These are phyloP conservation scores for Aspergillus hiratsukae DNA, from an alignment of 2,329 filamentous ascomycete genomes.

Conservation along the genomic window DNA sequence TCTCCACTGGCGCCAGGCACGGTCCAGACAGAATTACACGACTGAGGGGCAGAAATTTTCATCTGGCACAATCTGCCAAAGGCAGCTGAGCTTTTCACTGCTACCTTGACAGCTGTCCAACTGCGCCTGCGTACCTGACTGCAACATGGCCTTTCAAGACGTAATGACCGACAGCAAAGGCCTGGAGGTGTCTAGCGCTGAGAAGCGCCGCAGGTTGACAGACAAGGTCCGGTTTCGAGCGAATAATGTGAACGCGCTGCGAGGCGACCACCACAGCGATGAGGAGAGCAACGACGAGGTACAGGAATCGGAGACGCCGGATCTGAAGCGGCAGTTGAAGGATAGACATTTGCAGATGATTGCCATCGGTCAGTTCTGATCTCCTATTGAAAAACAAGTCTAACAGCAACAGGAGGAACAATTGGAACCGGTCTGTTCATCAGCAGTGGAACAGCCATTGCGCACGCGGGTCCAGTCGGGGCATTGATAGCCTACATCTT, in stretches of 20 bases:
- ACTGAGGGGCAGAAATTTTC: background rate
- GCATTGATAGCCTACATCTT: slow-evolving; percentile 64
- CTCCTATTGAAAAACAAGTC: background rate
- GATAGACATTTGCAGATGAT: slow-evolving; percentile 22
- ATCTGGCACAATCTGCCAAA: too few relatives aligned
- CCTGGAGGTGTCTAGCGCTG: background rate
- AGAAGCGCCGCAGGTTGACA: background rate
- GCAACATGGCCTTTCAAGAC: background rate
- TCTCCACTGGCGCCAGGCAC: background rate
- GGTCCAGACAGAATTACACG: background rate
- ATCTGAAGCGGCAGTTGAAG: slow-evolving; percentile 20
- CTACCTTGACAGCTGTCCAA: background rate
- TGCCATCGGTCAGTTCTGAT: slow-evolving; percentile 13
- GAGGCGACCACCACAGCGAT: background rate
- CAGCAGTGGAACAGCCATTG: slow-evolving; percentile 59
- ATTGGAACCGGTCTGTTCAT: slow-evolving; percentile 70
- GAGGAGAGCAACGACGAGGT: background rate
- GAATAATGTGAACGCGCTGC: background rate
- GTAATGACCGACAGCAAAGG: background rate
- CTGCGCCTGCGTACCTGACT: background rate
- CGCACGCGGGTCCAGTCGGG: slow-evolving; percentile 60
- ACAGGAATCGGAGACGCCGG: background rate
- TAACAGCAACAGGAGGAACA: slow-evolving; percentile 47
- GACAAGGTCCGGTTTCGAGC: background rate
- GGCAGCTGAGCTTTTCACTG: background rate